Base-by-base conservation (phyloP, 31 red algal genomes). In the Pterothamnion heteromorphum region DNA sequence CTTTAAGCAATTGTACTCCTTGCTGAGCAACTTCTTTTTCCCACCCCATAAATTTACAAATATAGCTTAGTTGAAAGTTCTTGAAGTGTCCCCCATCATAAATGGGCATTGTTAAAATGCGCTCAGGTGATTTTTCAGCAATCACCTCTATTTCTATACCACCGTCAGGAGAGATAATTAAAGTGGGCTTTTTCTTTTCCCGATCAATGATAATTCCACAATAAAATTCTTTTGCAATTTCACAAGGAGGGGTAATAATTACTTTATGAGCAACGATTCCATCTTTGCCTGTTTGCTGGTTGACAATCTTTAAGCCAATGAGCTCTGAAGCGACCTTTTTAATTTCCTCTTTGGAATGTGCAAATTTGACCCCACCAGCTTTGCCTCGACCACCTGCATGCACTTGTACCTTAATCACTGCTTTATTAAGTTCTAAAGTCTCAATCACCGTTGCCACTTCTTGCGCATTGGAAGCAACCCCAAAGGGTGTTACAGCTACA, bases 91-190 rank as follows among this genome's bases (percentile, higher is more conserved):
- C 43, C 20, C 34, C 80, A 64, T 96, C 91, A 57, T 94, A 39
- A 38, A 99, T 90, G 74, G 97, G 93, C 14, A 99, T 91, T 41
- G 95, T 97, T 9, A 90, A 83, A 51, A 99, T 95, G 3, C 94
- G 93, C 28, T 92, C 92, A 2, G 97, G 97, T 88, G 95, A 92
- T 9, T 92, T 86, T 34, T 85, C 93, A 0, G 97, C 97, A 91
- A 99, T 99, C 74, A 97, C 97, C 80, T 99, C 97, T 35, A 99
- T 99, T n/a, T 94, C 96, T 38, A 96, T 97, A 31, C 97, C 97
- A 9, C 97, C 97, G 9, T 91, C 81, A 44, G 83, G 88, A 27
- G 89, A 92, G 5, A 92, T 96, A 32, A 99, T 90, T 74, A 96
- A 94, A 0, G 96, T 93, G 0, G 97, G 96, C 4, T 96, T 96